phyloP scores from a whole-genome alignment of 2,329 filamentous ascomycete genomes.

The Trichothecium roseum region DNA sequence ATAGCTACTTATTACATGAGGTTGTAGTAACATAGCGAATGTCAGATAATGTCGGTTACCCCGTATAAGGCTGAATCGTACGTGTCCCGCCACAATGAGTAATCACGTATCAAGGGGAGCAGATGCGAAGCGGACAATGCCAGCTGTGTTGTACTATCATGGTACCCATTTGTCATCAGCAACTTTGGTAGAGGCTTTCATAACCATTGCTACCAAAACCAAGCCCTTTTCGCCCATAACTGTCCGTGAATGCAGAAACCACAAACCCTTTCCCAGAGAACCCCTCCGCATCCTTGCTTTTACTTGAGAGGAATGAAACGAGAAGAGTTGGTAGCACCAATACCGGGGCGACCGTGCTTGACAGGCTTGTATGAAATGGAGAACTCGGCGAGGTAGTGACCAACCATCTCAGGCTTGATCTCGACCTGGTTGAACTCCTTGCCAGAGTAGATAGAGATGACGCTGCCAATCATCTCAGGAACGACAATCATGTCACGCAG shows the following conservation, averaged over 20 bases:
- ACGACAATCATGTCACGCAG: conserved; percentile 99
- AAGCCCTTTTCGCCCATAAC: conserved; percentile 46
- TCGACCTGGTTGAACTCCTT: conserved; percentile 99
- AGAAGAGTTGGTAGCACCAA: conserved; percentile 99
- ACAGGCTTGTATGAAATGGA: conserved; percentile 99
- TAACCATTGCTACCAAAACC: conserved; percentile 39
- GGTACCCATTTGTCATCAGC: conserved; percentile 32
- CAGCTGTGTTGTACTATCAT: conserved; percentile 32
- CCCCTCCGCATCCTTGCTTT: conserved; percentile 37
- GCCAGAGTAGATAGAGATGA: conserved; percentile 98
- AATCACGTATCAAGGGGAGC: too few species aligned
- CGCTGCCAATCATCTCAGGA: conserved; percentile 98
- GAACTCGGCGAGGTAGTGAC: conserved; percentile 98
- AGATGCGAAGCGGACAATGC: conserved; percentile 19
- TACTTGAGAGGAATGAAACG: conserved; percentile 99
- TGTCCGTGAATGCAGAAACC: conserved; percentile 49
- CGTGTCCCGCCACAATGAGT: too few species aligned
- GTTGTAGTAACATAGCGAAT: too few species aligned
- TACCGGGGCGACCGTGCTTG: conserved; percentile 99
- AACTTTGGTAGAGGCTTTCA: conserved; percentile 30
- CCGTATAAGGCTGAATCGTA: too few species aligned
- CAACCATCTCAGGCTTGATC: conserved; percentile 99
- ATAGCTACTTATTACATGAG: neutral
- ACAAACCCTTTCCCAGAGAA: conserved; percentile 23
- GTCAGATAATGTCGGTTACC: too few species aligned